phyloP scores from a whole-genome alignment of 2,329 filamentous ascomycete species.

The Thelonectria olida region DNA sequence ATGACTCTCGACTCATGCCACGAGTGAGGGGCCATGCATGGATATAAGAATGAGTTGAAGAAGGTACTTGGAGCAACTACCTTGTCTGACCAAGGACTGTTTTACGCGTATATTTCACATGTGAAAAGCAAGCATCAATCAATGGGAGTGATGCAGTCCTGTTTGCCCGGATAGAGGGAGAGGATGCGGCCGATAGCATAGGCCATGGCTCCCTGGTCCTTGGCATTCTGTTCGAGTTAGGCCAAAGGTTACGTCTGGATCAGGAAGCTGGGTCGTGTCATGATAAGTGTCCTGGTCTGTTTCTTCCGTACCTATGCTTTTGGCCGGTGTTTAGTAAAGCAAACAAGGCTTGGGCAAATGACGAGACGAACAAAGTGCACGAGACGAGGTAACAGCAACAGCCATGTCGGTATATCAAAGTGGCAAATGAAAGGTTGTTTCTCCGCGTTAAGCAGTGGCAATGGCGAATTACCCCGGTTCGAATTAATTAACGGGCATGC shows the following conservation, averaged over 20 bases:
- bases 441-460: no score
- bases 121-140: no score
- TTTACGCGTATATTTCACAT: constrained; percentile 4
- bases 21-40: no score
- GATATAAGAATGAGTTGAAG: no score
- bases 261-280: constrained; percentile 13
- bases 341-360: neutral
- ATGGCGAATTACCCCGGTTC: neutral
- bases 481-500: neutral
- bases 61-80: no score
- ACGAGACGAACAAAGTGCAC: constrained; percentile 1
- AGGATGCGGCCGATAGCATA: no score
- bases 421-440: no score
- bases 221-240: neutral
- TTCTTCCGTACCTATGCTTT: neutral
- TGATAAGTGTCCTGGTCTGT: neutral
- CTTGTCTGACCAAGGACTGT: no score
- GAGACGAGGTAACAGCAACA: neutral
- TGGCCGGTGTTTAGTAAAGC: neutral
- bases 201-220: neutral
- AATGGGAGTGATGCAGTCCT: neutral
- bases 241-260: constrained; percentile 1
- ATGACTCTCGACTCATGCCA: no score
- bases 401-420: constrained; percentile 4
- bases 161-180: neutral